Evolutionary conservation across 179 eudicot species (phyloP), one percentile per base, ranked within the genome.

Genomic region (Sideroxylon spinosum): DNA sequence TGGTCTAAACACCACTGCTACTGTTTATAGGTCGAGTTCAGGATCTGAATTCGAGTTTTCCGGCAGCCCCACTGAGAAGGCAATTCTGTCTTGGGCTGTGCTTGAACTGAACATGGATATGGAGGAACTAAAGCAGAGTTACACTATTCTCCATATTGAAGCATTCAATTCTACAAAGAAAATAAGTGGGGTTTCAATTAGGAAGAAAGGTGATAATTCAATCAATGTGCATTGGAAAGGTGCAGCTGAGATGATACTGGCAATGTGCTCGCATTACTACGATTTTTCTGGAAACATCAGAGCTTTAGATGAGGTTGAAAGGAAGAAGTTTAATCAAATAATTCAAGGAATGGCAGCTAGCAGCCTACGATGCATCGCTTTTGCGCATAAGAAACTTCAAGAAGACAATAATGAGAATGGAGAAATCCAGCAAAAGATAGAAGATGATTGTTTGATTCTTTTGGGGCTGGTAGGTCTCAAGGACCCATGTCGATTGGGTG

Each of bases 311-410:
- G 78, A 72, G 19, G 26, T 29, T 17, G 74, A 69, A 16, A 87
- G 85, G 72, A 60, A 20, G 67, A 46, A 55, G 13, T 81, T 85
- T 14, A 74, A 79, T 29, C 69, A 60, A 53, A 77, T 79, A 11
- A 78, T 87, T 11, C 71, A 78, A 69, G 74, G 79, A 28, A 87
- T 85, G 88, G 86, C 86, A 1, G 81, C 84, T 4, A 78, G 81
- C 6, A 82, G 87, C 67, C 86, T 86, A 2, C 79, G 87, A 9
- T 86, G 87, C 81, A 84, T 86, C 1, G 87, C 87, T 3, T 84
- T 86, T 32, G 87, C 89, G 4, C 77, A 86, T 37, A 86, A 81
- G 67, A 56, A 50, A 69, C 70, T 83, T 9, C 29, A 7, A 14
- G 67, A 69, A 64, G 57, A 61, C 7, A 32, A 13, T 53, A 61